Conservation (phyloP, 2,329 filamentous ascomycete genomes). For the Neospermospora avenae region DNA sequence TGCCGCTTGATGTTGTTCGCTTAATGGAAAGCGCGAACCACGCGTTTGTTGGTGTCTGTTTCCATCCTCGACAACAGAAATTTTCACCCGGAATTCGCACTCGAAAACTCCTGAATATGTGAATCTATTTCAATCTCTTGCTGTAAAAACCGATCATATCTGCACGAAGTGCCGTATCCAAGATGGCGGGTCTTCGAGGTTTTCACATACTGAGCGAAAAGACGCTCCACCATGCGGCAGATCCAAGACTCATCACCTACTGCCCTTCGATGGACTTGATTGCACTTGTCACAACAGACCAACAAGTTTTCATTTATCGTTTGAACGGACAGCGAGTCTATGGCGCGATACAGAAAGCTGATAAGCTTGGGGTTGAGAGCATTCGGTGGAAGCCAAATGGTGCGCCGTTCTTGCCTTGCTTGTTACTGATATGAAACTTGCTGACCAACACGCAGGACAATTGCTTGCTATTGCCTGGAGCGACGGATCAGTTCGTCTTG, state of each 20-base stretch:
- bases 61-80: neutral
- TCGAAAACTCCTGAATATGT: neutral
- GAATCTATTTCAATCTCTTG: neutral
- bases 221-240: slow-evolving; percentile 52
- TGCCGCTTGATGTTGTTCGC: neutral
- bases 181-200: slow-evolving; percentile 19
- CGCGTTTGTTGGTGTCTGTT: slow-evolving; percentile 2
- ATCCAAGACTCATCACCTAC: slow-evolving; percentile 61
- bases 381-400: slow-evolving; percentile 38
- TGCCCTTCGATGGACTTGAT: slow-evolving; percentile 84
- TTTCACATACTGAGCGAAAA: slow-evolving; percentile 52
- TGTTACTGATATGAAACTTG: neutral
- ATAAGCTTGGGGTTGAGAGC: slow-evolving; percentile 38
- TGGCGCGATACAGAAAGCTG: slow-evolving; percentile 39
- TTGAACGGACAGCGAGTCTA: slow-evolving; percentile 72
- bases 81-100: neutral
- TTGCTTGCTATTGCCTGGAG: slow-evolving; percentile 81
- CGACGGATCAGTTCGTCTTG: slow-evolving; percentile 72
- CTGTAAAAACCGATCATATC: neutral
- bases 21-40: slow-evolving; percentile 6
- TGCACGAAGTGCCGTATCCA: neutral
- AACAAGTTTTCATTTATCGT: slow-evolving; percentile 72
- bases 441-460: slow-evolving; percentile 49
- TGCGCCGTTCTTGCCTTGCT: slow-evolving; percentile 11
- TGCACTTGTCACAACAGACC: slow-evolving; percentile 66